phyloP scores from a whole-genome alignment of 805 yeast species.

The Dipodascus geniculatus region DNA sequence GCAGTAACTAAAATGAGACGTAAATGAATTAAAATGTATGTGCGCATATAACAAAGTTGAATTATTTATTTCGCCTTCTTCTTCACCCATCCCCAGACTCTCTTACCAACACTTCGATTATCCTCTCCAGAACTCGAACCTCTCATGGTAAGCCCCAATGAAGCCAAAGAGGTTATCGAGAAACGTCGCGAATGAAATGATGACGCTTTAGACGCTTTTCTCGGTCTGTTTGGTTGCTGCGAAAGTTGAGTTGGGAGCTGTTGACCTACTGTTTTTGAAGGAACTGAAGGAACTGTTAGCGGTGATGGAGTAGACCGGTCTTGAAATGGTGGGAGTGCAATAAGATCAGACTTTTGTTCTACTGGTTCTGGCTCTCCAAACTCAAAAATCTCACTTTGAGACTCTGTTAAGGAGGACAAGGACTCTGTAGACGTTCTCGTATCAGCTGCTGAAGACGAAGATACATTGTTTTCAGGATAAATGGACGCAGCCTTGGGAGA shows the following conservation, averaged over 20 bases:
- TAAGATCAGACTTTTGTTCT: background rate
- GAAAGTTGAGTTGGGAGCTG: background rate
- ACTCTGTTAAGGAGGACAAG: background rate
- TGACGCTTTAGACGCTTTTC: background rate
- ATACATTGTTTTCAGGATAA: background rate
- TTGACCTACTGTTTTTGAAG: background rate
- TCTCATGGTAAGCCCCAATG: background rate
- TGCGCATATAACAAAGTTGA: too few species aligned
- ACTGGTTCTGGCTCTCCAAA: constrained; percentile 1
- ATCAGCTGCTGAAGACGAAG: background rate
- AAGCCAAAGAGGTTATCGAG: background rate
- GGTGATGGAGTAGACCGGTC: background rate
- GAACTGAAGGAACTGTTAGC: background rate
- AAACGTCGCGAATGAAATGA: background rate
- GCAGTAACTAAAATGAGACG: too few species aligned
- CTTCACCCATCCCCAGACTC: background rate
- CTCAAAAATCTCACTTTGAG: background rate
- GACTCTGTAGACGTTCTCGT: background rate
- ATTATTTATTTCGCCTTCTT: background rate
- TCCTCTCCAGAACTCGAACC: background rate
- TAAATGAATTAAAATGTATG: too few species aligned
- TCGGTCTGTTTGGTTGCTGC: background rate
- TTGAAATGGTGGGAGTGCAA: background rate
- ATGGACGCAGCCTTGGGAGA: background rate
- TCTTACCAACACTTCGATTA: background rate